These are phyloP conservation scores for Syzygium malaccense DNA, from an alignment of 441 rosid species.

Conservation along the genomic window DNA sequence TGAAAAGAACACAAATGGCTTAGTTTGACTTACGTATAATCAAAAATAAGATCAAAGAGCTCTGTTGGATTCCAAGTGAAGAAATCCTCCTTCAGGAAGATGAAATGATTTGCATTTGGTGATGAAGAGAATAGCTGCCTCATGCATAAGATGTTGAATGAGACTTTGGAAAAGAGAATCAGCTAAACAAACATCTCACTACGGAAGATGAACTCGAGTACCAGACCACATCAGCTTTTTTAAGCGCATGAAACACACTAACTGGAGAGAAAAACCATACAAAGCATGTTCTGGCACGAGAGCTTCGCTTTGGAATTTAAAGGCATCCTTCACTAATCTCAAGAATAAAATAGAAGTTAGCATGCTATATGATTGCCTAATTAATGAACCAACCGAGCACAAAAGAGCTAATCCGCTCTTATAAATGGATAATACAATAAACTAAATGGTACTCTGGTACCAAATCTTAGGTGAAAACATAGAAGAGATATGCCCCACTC, in stretches of 20 bases:
- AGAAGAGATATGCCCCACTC: not conserved
- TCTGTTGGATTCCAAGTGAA: constrained; percentile 74
- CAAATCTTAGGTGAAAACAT: not conserved
- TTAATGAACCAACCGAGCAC: not conserved
- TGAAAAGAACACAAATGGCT: not conserved
- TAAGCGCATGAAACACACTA: fast-evolving
- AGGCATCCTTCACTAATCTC: not conserved
- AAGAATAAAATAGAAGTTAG: not conserved
- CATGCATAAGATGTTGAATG: constrained; percentile 5
- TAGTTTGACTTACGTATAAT: constrained; percentile 61
- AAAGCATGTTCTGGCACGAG: not conserved
- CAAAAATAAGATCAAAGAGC: constrained; percentile 71
- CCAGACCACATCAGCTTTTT: not conserved
- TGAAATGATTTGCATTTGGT: constrained; percentile 42
- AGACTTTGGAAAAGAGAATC: not conserved
- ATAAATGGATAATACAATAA: not conserved
- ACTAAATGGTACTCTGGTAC: not conserved
- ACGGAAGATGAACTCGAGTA: not conserved
- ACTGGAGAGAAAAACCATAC: not conserved
- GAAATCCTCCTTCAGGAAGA: constrained; percentile 62
- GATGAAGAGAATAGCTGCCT: constrained; percentile 50
- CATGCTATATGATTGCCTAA: not conserved
- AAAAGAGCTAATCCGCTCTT: not conserved
- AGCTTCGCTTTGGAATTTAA: not conserved
- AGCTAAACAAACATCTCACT: not conserved